Base-by-base conservation (phyloP, 768 basidiomycete species). In the Termitomyces sp. region DNA sequence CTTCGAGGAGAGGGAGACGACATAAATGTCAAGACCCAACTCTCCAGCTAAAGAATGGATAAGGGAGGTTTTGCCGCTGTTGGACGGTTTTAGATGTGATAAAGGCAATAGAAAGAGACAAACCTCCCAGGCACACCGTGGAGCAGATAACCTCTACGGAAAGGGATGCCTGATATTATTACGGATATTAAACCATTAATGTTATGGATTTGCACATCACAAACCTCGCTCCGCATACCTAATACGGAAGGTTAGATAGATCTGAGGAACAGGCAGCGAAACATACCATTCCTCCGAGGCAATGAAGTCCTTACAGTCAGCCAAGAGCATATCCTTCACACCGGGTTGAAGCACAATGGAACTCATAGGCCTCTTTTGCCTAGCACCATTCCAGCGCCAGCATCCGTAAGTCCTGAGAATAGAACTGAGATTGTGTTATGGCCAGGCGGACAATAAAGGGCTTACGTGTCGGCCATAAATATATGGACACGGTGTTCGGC, bases 221-320 rank as follows among this genome's bases (percentile, higher is more conserved):
- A 52, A 61, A 91, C 92, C 92, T 83, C 92, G 82, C 70, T 94
- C 91, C 62, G 91, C 92, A 79, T 94, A 94, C 92, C 92, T 92
- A 69, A 58, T 53, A 57, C 54, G 63, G 58, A 60, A 66, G 55
- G 67, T 67, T 60, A 56, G 53, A 58, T 59, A 18, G 55, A 68
- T 61, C 39, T 61, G 4, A 57, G 33, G 12, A n/a, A 51, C 15
- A 28, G 39, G 40, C 53, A 9, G 13, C 9, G 16, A 39, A 49
- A 80, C 89, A 67, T 71, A 91, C 91, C 91, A 92, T 63, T 92
- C 90, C 68, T 94, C 92, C 18, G 92, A 92, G 54, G 81, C 80
- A 68, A 93, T 73, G 75, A 93, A 93, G 70, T 92, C 91, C 68
- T 84, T 91, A 79, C 92, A 93, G 73, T 95, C 92, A 11, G 87